A percentile compares a stretch with the other conserved stretches of the same genome.
These are phyloP conservation scores for Pascua sp. DNA, from an alignment of 1,284 basidiomycete genomes.

Conservation along the genomic window DNA sequence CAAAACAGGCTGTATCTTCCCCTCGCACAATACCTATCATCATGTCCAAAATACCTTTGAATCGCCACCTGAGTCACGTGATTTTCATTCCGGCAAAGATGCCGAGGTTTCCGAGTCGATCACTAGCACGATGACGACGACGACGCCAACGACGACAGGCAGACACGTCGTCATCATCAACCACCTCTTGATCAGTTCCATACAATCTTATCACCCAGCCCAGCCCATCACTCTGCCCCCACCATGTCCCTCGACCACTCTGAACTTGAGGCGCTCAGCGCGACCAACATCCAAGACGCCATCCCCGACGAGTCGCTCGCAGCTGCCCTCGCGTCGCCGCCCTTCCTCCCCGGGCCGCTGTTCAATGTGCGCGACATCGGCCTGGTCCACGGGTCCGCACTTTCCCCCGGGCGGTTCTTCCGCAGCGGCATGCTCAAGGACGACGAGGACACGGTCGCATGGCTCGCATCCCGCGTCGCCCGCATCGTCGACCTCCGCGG, in stretches of 20 bases:
- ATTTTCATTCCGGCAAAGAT: no score
- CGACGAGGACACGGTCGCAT: neutral
- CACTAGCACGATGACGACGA: no score
- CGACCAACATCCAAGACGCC: neutral
- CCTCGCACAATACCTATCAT: no score
- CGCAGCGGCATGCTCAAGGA: slow-evolving; percentile 8
- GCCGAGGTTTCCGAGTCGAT: no score
- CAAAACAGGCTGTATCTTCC: no score
- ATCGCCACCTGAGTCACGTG: no score
- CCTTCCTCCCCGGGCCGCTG: slow-evolving; percentile 9
- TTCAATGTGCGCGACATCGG: slow-evolving; percentile 19
- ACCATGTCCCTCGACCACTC: neutral
- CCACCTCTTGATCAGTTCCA: no score
- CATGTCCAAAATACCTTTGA: no score
- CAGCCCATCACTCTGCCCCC: neutral
- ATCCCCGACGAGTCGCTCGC: slow-evolving; percentile 1
- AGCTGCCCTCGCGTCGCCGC: slow-evolving; percentile 4
- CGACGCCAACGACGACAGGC: no score
- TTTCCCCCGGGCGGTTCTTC: slow-evolving; percentile 6
- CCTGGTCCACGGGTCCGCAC: slow-evolving; percentile 2
- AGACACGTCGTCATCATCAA: no score
- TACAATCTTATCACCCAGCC: no score
- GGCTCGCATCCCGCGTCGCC: slow-evolving; percentile 8
- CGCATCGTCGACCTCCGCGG: slow-evolving; percentile 14
- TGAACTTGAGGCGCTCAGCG: slow-evolving; percentile 4